Evolutionary conservation across 371 early-diverging fungal genomes (phyloP).

Genomic region (Haplosporangium sp.): DNA sequence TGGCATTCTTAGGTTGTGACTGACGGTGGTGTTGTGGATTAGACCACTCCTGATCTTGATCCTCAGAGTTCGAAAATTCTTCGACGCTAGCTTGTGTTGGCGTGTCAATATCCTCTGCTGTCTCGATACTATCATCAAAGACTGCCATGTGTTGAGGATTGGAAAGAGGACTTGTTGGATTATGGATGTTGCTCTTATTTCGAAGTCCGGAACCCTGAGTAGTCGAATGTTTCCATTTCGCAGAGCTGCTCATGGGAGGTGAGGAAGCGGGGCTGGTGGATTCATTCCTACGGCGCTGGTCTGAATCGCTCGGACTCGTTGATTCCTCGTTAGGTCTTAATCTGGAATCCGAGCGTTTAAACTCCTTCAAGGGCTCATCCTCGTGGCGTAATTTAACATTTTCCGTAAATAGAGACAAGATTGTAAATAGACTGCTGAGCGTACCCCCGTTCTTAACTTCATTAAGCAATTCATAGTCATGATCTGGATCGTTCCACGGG

Average conservation of each 20-base stretch:
- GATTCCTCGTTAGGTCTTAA: conserved; percentile 1
- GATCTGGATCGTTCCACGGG: conserved; percentile 52
- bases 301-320: conserved; percentile 13
- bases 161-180: conserved; percentile 55
- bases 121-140: conserved; percentile 29
- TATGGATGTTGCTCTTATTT: conserved; percentile 39
- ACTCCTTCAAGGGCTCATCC: conserved; percentile 59
- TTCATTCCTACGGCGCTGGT: conserved; percentile 19
- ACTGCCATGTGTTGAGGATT: conserved; percentile 56
- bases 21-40: conserved; percentile 18
- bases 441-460: conserved; percentile 93
- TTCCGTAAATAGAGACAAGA: conserved; percentile 92
- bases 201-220: conserved; percentile 42
- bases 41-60: not conserved
- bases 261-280: not conserved
- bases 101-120: conserved; percentile 15
- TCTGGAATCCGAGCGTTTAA: conserved; percentile 44
- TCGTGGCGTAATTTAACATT: conserved; percentile 72
- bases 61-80: conserved; percentile 16
- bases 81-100: conserved; percentile 25
- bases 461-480: conserved; percentile 84
- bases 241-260: conserved; percentile 5
- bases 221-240: conserved; percentile 35
- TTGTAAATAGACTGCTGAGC: conserved; percentile 91
- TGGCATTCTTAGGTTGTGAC: not conserved